Percentiles rank a stretch among this genome's conserved stretches.
Conservation (phyloP, 495 filamentous ascomycete species). For the Xylaria grammica region DNA sequence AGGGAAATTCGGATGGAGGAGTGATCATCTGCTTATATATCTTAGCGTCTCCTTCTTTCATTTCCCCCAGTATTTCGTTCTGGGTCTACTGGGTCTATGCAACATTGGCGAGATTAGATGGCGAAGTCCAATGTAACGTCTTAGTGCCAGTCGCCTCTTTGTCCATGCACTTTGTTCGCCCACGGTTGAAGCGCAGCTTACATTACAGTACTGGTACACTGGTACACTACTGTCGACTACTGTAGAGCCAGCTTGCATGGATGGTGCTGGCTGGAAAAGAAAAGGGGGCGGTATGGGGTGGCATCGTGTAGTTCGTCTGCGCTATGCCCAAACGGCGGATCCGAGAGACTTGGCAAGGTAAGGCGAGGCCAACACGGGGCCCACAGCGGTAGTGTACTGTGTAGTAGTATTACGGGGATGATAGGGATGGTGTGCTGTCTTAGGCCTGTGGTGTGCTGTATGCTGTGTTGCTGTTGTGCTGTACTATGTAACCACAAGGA, state of each 20-base stretch:
- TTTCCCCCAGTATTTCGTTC: constrained; percentile 14
- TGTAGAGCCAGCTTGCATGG: too few species aligned
- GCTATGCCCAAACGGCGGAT: background rate
- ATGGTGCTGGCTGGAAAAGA: background rate
- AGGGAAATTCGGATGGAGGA: constrained; percentile 2
- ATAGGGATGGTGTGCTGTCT: background rate
- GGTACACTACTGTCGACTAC: too few species aligned
- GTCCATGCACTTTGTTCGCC: background rate
- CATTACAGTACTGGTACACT: too few species aligned
- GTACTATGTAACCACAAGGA: too few species aligned
- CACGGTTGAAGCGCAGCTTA: background rate
- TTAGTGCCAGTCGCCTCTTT: background rate
- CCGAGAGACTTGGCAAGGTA: background rate
- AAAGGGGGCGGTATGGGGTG: background rate
- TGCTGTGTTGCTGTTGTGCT: background rate
- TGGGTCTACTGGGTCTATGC: constrained; percentile 16
- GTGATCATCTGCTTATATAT: constrained; percentile 25
- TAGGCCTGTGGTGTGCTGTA: background rate
- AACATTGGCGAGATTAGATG: constrained; percentile 20
- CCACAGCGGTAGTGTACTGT: background rate
- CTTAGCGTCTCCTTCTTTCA: constrained; percentile 21
- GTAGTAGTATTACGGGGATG: background rate
- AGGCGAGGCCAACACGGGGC: background rate
- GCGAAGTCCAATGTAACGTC: constrained; percentile 21
- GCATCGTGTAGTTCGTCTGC: too few species aligned